Percentiles rank a stretch among this genome's conserved stretches.
Evolutionary conservation across 768 basidiomycete genomes (phyloP).

Genomic region (Leccinum variicolor): DNA sequence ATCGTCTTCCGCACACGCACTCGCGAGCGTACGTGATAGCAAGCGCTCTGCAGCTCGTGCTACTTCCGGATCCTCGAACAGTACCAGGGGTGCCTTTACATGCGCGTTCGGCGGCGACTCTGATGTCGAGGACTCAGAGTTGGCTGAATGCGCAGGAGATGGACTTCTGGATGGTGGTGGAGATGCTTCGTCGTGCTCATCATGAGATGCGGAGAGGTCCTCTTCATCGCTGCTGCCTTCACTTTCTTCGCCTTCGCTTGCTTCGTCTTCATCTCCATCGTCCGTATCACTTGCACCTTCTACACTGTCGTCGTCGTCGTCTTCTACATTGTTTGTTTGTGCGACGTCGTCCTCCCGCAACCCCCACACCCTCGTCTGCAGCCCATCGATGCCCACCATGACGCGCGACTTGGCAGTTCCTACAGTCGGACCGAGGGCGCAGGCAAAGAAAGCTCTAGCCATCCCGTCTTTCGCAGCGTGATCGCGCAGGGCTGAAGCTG

Average conservation of each 20-base stretch:
- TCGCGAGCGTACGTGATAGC: constrained; percentile 43
- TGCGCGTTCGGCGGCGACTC: constrained; percentile 11
- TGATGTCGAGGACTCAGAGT: constrained; percentile 23
- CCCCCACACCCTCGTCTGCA: constrained; percentile 46
- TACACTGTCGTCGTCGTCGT: neutral
- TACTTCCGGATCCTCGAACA: constrained; percentile 33
- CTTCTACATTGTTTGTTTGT: constrained; percentile 21
- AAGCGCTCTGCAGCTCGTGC: constrained; percentile 37
- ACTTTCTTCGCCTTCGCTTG: constrained; percentile 6
- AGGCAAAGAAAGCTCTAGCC: constrained; percentile 50
- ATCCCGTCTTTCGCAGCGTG: constrained; percentile 3
- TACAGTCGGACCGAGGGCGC: constrained; percentile 65
- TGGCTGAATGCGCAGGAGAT: constrained; percentile 19
- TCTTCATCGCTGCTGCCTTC: constrained; percentile 10
- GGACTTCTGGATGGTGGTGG: constrained; percentile 26
- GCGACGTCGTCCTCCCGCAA: constrained; percentile 20
- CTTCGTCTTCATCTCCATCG: neutral
- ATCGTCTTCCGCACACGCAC: constrained; percentile 41
- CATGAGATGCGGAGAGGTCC: constrained; percentile 5
- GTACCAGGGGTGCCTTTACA: neutral
- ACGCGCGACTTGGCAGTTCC: constrained; percentile 60
- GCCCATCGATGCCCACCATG: constrained; percentile 59
- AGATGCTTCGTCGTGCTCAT: neutral
- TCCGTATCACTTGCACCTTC: constrained; percentile 4
- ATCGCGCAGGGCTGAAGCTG: neutral